phyloP scores from a whole-genome alignment of 78 protist genomes.

The Protostelium mycophagum region DNA sequence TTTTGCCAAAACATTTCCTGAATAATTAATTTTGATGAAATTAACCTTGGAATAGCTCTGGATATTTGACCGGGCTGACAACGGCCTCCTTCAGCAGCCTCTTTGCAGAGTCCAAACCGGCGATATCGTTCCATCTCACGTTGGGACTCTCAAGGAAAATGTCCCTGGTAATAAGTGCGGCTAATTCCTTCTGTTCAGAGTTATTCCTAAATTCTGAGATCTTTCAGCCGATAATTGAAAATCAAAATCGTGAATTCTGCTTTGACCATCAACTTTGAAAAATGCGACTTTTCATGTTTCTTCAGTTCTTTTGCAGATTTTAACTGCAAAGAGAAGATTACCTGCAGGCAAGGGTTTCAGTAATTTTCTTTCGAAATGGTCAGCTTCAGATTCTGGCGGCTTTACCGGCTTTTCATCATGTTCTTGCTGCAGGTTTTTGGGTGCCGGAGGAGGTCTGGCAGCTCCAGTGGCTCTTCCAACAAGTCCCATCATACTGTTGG shows the following conservation, averaged over 20 bases:
- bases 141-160: constrained; percentile 39
- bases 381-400: not conserved
- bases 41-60: constrained; percentile 65
- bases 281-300: too few relatives aligned
- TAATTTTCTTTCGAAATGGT: not conserved
- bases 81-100: constrained; percentile 74
- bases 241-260: too few relatives aligned
- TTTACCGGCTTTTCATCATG: not conserved
- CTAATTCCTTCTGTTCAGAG: not conserved
- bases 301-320: not conserved
- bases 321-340: not conserved
- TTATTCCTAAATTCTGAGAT: not conserved
- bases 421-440: not conserved
- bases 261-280: too few relatives aligned
- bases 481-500: not conserved
- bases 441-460: not conserved
- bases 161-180: constrained; percentile 36
- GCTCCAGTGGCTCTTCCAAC: not conserved
- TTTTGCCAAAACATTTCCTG: too few relatives aligned
- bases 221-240: too few relatives aligned
- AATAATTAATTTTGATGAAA: too few relatives aligned
- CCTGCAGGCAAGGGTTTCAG: not conserved
- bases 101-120: constrained; percentile 63
- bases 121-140: constrained; percentile 70
- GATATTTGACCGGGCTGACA: constrained; percentile 74